Evolutionary conservation across 768 basidiomycete species (phyloP).

Genomic region (Punctularia strigosozonata): DNA sequence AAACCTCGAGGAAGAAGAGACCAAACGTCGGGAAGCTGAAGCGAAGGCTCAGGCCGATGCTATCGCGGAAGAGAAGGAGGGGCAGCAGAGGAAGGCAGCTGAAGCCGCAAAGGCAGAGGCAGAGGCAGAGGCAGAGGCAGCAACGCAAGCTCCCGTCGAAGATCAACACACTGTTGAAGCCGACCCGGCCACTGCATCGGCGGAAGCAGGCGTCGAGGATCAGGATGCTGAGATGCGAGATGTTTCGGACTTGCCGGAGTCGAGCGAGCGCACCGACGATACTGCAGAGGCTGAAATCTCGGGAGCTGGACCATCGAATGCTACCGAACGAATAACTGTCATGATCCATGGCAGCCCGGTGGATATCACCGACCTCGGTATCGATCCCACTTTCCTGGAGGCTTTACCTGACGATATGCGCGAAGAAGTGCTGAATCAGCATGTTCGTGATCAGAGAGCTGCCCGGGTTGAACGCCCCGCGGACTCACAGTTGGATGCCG

Average conservation of each 20-base stretch:
- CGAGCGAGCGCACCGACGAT: conserved; percentile 8
- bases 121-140: conserved; percentile 23
- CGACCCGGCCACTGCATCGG: conserved; percentile 1
- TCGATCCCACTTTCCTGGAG: conserved; percentile 96
- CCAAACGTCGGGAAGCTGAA: conserved; percentile 26
- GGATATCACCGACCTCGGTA: conserved; percentile 97
- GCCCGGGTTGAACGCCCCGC: conserved; percentile 61
- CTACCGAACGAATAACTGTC: conserved; percentile 68
- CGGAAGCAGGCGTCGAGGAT: conserved; percentile 8
- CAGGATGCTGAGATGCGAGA: conserved; percentile 45
- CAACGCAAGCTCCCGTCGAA: conserved; percentile 15
- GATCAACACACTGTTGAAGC: conserved; percentile 6
- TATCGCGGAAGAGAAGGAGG: conserved; percentile 28
- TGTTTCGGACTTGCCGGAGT: conserved; percentile 10
- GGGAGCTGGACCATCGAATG: conserved; percentile 21
- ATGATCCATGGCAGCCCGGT: conserved; percentile 86
- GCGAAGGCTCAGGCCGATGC: conserved; percentile 44
- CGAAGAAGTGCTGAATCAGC: conserved; percentile 95
- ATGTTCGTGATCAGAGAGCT: conserved; percentile 84
- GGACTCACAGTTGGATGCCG: conserved; percentile 84
- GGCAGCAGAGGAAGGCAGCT: conserved; percentile 27
- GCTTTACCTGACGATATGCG: conserved; percentile 98
- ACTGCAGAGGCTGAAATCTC: conserved; percentile 12
- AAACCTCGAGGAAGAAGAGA: conserved; percentile 23
- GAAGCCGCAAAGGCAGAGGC: conserved; percentile 21